Conservation (phyloP, 2,329 filamentous ascomycete species). For the Xylaria hypoxylon region DNA sequence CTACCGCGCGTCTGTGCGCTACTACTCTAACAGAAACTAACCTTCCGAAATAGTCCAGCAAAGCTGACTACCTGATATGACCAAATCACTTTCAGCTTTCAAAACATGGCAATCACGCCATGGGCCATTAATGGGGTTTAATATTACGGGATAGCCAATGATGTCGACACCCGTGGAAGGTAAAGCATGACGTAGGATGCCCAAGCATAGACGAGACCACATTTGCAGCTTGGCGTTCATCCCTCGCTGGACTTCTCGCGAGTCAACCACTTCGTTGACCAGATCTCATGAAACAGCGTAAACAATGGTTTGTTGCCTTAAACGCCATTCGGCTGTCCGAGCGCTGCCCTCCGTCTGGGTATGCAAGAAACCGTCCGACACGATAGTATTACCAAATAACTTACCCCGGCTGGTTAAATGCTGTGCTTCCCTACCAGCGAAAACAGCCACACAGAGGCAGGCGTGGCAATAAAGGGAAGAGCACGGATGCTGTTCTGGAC, state of each 20-base stretch:
- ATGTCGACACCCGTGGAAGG: background rate
- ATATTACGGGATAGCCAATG: background rate
- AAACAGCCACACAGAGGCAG: background rate
- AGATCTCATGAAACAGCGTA: background rate
- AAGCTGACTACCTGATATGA: background rate
- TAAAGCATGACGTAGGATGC: background rate
- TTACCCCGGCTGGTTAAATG: background rate
- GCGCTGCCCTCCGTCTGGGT: slow-evolving; percentile 1
- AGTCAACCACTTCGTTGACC: background rate
- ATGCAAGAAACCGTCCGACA: slow-evolving; percentile 15
- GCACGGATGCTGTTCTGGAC: background rate
- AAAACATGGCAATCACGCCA: background rate
- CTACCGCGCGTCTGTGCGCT: too few relatives aligned
- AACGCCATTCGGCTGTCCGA: slow-evolving; percentile 2
- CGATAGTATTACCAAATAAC: background rate
- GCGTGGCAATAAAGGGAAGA: background rate
- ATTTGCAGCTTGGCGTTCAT: background rate
- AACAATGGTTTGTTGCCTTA: slow-evolving; percentile 4
- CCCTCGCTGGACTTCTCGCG: background rate
- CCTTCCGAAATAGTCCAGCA: background rate
- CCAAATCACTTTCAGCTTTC: background rate
- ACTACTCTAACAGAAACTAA: too few relatives aligned
- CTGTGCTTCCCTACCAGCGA: slow-evolving; percentile 9
- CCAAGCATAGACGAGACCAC: background rate
- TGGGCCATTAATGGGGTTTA: too few relatives aligned